Conservation (phyloP, 177 flowering plant species). For the Vitis hybrid region DNA sequence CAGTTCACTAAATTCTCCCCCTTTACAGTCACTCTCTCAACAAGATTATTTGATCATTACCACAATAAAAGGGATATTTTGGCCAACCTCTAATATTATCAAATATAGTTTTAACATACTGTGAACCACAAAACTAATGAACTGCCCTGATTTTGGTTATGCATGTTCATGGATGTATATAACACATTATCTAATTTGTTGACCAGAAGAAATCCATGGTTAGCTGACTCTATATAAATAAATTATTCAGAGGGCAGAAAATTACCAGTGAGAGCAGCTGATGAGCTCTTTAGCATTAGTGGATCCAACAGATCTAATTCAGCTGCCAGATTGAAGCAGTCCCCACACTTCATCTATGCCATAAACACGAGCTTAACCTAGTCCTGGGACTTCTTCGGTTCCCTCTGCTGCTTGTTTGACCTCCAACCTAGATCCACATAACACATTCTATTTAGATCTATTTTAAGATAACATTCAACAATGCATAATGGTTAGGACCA, state of each 20-base stretch:
- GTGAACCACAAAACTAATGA: no score
- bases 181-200: no score
- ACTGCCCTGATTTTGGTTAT: no score
- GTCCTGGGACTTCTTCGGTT: slow-evolving; percentile 72
- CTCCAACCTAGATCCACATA: slow-evolving; percentile 63
- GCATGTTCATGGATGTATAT: no score
- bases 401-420: slow-evolving; percentile 71
- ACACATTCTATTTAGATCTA: no score
- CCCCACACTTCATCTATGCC: slow-evolving; percentile 76
- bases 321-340: slow-evolving; percentile 50
- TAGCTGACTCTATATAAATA: no score
- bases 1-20: slow-evolving; percentile 56
- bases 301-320: slow-evolving; percentile 76
- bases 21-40: slow-evolving; percentile 62
- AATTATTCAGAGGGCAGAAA: background rate
- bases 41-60: background rate
- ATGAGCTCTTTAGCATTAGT: slow-evolving; percentile 81
- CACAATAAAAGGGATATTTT: background rate
- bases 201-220: no score
- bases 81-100: no score
- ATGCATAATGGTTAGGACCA: no score
- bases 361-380: slow-evolving; percentile 61
- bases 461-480: no score
- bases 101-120: no score
- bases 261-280: slow-evolving; percentile 93